Conservation (phyloP, 1,139 yeast species). For the Diutina rugosa region DNA sequence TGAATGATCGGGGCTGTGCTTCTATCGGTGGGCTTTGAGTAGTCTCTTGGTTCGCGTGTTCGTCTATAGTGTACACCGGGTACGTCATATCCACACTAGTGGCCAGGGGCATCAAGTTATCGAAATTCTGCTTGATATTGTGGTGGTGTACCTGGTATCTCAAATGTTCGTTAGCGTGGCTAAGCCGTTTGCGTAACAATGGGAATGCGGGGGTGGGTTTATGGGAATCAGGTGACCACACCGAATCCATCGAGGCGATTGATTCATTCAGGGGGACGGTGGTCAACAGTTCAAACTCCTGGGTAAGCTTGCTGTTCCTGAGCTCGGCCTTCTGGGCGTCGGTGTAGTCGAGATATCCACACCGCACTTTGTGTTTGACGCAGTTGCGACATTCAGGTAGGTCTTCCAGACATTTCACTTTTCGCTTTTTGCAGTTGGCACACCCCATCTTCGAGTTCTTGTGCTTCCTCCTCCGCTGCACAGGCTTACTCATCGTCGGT, state of each 20-base stretch:
- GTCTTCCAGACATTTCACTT: constrained; percentile 33
- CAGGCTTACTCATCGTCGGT: background rate
- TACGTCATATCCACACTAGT: constrained; percentile 17
- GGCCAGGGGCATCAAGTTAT: background rate
- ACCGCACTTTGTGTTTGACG: constrained; percentile 26
- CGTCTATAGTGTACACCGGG: constrained; percentile 22
- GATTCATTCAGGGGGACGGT: background rate
- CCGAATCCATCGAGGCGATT: background rate
- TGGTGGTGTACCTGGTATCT: background rate
- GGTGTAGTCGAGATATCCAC: constrained; percentile 28
- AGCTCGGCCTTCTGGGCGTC: constrained; percentile 20
- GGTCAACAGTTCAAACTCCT: background rate
- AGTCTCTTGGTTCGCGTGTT: constrained; percentile 3
- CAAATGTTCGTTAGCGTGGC: background rate
- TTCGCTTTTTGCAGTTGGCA: constrained; percentile 30
- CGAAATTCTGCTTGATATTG: background rate
- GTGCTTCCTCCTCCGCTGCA: constrained; percentile 6
- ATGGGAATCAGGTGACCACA: background rate
- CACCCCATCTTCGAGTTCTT: constrained; percentile 22
- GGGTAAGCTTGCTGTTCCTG: background rate
- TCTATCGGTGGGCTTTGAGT: background rate
- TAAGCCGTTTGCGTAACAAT: background rate
- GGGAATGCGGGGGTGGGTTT: background rate
- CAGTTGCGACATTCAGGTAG: constrained; percentile 30
- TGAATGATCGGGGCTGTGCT: background rate